These are phyloP conservation scores for Tetrapisispora fleetii DNA, from an alignment of 805 yeast species.

Conservation along the genomic window DNA sequence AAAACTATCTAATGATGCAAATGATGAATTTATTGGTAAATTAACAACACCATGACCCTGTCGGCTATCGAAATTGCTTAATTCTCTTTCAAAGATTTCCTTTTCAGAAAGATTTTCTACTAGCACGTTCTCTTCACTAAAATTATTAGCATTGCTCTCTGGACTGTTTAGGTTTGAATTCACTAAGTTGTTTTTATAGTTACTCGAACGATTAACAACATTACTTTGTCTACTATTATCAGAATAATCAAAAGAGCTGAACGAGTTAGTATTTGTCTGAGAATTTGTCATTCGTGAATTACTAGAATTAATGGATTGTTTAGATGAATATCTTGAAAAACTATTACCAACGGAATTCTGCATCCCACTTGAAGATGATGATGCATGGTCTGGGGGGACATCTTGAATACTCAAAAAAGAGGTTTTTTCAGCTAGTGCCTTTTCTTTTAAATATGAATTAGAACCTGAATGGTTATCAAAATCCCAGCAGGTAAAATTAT, in stretches of 20 bases:
- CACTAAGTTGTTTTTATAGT: neutral
- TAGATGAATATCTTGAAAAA: neutral
- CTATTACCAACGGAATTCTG: constrained; percentile 52
- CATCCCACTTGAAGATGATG: constrained; percentile 57
- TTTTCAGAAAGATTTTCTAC: constrained; percentile 5
- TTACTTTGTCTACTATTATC: neutral
- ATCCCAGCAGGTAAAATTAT: constrained; percentile 54
- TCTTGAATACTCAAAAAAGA: constrained; percentile 19
- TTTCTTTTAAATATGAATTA: constrained; percentile 10
- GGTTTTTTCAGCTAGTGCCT: constrained; percentile 12
- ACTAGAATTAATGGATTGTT: neutral
- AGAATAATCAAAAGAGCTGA: neutral
- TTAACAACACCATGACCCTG: constrained; percentile 38
- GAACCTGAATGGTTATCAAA: constrained; percentile 20
- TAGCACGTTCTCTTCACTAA: constrained; percentile 1
- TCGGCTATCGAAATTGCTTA: constrained; percentile 16
- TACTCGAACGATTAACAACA: neutral
- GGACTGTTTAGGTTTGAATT: constrained; percentile 2
- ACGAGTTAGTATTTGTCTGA: neutral
- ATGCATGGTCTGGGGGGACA: constrained; percentile 35
- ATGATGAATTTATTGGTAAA: constrained; percentile 60
- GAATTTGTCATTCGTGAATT: neutral
- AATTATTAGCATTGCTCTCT: constrained; percentile 3
- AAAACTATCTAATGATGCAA: constrained; percentile 61
- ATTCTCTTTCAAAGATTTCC: constrained; percentile 18